A percentile compares a stretch with the other conserved stretches of the same genome.
These are phyloP conservation scores for Aspergillus uvarum DNA, from an alignment of 2,329 filamentous ascomycete species.

Conservation along the genomic window DNA sequence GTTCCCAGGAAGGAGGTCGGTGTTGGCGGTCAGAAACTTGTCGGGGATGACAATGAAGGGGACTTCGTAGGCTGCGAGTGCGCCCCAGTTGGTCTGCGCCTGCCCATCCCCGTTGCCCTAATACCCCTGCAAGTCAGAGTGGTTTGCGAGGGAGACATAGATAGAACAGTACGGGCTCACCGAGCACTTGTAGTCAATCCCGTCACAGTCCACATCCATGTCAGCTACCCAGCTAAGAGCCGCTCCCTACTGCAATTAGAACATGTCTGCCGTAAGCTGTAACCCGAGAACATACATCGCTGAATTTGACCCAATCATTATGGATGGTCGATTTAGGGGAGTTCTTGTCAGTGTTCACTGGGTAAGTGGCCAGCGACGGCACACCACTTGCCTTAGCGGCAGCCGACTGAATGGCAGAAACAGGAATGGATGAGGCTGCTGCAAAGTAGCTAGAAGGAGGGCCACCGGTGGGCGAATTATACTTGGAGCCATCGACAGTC, in stretches of 20 bases:
- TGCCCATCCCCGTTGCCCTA: slow-evolving; percentile 32
- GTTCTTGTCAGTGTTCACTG: slow-evolving; percentile 19
- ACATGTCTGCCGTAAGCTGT: too few relatives aligned
- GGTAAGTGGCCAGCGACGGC: slow-evolving; percentile 27
- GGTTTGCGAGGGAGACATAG: neutral
- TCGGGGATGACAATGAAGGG: slow-evolving; percentile 35
- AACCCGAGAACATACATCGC: slow-evolving; percentile 15
- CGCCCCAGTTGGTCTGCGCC: slow-evolving; percentile 29
- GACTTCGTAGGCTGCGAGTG: slow-evolving; percentile 33
- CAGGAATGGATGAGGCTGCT: slow-evolving; percentile 25
- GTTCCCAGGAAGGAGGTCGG: slow-evolving; percentile 24
- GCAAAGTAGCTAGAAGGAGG: slow-evolving; percentile 29
- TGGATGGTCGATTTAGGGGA: slow-evolving; percentile 28
- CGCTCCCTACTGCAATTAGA: slow-evolving; percentile 22
- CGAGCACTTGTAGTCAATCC: slow-evolving; percentile 28
- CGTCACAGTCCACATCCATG: slow-evolving; percentile 38
- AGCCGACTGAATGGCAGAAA: slow-evolving; percentile 26
- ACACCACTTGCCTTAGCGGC: slow-evolving; percentile 24
- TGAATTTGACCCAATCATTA: slow-evolving; percentile 28
- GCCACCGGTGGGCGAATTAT: slow-evolving; percentile 23
- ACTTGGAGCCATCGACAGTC: slow-evolving; percentile 22
- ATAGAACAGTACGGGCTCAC: slow-evolving; percentile 6
- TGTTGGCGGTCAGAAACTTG: slow-evolving; percentile 23
- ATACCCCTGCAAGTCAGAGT: neutral
- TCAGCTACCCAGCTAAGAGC: slow-evolving; percentile 32